Percentiles rank a stretch among this genome's conserved stretches.
phyloP scores from a whole-genome alignment of 345 rosid species.

The Dimocarpus longan region DNA sequence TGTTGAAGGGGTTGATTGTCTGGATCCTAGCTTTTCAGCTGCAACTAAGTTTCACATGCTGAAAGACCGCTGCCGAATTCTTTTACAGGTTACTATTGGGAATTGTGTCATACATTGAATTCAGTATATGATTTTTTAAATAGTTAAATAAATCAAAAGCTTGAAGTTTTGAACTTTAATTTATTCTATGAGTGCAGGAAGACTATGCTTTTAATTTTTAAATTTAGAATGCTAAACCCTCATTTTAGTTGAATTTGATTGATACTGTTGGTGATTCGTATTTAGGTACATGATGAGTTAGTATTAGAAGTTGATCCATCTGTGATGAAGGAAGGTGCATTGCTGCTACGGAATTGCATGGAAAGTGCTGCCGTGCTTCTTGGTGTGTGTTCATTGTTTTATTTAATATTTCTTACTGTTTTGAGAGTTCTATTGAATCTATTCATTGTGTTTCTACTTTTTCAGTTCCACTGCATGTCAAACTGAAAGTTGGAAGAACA shows the following conservation, averaged over 20 bases:
- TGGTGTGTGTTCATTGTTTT: constrained; percentile 40
- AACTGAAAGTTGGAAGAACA: constrained; percentile 84
- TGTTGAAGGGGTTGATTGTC: constrained; percentile 44
- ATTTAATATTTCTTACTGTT: constrained; percentile 2
- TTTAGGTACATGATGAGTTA: constrained; percentile 91
- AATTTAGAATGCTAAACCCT: constrained; percentile 3
- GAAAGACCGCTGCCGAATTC: constrained; percentile 76
- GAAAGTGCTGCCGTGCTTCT: constrained; percentile 76
- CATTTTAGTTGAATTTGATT: neutral
- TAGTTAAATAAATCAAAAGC: neutral
- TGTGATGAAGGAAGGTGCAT: constrained; percentile 75
- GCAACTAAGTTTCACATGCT: constrained; percentile 59
- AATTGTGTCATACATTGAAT: neutral
- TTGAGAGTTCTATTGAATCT: constrained; percentile 11
- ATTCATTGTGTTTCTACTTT: constrained; percentile 16
- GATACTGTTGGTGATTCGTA: constrained; percentile 8
- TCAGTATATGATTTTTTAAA: neutral
- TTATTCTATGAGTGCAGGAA: constrained; percentile 11
- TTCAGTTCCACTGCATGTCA: constrained; percentile 85
- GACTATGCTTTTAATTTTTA: neutral
- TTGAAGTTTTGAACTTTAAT: constrained; percentile 1
- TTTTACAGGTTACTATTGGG: constrained; percentile 67
- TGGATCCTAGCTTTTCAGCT: constrained; percentile 42
- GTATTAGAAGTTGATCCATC: constrained; percentile 81
- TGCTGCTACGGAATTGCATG: constrained; percentile 69